Conservation (phyloP, 176 grass and related monocot genomes). For the Alopecurus myosuroides region DNA sequence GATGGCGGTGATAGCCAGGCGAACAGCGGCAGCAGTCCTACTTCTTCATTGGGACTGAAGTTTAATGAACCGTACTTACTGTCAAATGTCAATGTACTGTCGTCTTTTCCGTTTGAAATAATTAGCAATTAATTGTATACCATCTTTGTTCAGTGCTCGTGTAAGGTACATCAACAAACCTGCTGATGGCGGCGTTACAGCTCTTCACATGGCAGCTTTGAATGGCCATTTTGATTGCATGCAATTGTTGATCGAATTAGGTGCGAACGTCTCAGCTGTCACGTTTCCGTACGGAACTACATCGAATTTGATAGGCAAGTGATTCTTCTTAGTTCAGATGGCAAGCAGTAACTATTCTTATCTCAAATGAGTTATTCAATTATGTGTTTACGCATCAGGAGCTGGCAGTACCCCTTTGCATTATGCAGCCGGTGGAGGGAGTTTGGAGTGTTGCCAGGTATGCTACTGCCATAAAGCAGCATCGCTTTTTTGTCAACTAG, state of each 20-base stretch:
- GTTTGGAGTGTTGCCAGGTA: slow-evolving; percentile 86
- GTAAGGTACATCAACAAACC: slow-evolving; percentile 81
- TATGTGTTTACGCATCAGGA: slow-evolving; percentile 45
- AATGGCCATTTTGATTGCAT: slow-evolving; percentile 83
- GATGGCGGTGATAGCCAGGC: slow-evolving; percentile 35
- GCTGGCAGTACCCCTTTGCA: slow-evolving; percentile 91
- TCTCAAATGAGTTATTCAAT: slow-evolving; percentile 1
- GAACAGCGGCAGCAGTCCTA: slow-evolving; percentile 48
- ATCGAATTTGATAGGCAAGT: slow-evolving; percentile 77
- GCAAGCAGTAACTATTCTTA: background rate
- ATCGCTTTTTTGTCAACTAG: slow-evolving; percentile 15
- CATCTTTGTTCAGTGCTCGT: slow-evolving; percentile 51
- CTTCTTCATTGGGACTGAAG: slow-evolving; percentile 46
- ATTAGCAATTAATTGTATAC: background rate
- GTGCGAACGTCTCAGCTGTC: slow-evolving; percentile 67
- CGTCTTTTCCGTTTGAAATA: slow-evolving; percentile 11
- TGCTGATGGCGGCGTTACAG: slow-evolving; percentile 85
- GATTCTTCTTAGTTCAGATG: slow-evolving; percentile 23
- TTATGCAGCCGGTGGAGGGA: slow-evolving; percentile 86
- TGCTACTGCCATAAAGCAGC: slow-evolving; percentile 24
- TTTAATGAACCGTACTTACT: slow-evolving; percentile 61
- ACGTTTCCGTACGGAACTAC: slow-evolving; percentile 81
- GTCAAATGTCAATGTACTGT: background rate
- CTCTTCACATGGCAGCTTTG: slow-evolving; percentile 82
- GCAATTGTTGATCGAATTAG: slow-evolving; percentile 90